These are phyloP conservation scores for Candida odintsovae DNA, from an alignment of 805 yeast genomes.

Conservation along the genomic window DNA sequence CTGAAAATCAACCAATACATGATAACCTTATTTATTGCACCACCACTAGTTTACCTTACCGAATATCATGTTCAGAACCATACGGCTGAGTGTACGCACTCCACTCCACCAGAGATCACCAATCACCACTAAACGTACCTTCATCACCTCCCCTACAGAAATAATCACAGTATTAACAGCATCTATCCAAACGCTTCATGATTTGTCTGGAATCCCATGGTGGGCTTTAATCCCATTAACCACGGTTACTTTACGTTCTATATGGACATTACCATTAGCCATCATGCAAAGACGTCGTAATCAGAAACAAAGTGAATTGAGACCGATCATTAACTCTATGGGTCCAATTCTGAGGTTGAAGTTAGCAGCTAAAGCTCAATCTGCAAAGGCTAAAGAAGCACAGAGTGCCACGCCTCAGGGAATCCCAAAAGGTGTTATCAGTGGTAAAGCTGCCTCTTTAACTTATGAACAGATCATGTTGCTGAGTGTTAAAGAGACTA, in stretches of 20 bases:
- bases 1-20: neutral
- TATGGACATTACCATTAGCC: conserved; percentile 75
- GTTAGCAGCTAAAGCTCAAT: conserved; percentile 33
- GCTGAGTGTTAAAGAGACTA: conserved; percentile 69
- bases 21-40: neutral
- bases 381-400: conserved; percentile 23
- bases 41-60: neutral
- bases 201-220: conserved; percentile 71
- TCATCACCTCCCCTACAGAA: conserved; percentile 9
- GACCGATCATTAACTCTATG: conserved; percentile 70
- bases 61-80: neutral
- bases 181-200: conserved; percentile 43
- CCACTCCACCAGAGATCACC: neutral
- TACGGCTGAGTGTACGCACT: neutral
- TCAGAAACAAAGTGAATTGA: conserved; percentile 61
- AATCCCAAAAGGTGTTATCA: conserved; percentile 5
- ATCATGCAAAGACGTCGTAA: conserved; percentile 63
- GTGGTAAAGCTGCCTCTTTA: conserved; percentile 31
- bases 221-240: conserved; percentile 69
- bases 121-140: conserved; percentile 3
- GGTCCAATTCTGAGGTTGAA: conserved; percentile 64
- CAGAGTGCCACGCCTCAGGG: conserved; percentile 19
- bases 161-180: conserved; percentile 21
- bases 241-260: conserved; percentile 59
- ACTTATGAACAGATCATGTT: conserved; percentile 75